Evolutionary conservation across 2,329 filamentous ascomycete species (phyloP).

Genomic region (Fusarium succisae): DNA sequence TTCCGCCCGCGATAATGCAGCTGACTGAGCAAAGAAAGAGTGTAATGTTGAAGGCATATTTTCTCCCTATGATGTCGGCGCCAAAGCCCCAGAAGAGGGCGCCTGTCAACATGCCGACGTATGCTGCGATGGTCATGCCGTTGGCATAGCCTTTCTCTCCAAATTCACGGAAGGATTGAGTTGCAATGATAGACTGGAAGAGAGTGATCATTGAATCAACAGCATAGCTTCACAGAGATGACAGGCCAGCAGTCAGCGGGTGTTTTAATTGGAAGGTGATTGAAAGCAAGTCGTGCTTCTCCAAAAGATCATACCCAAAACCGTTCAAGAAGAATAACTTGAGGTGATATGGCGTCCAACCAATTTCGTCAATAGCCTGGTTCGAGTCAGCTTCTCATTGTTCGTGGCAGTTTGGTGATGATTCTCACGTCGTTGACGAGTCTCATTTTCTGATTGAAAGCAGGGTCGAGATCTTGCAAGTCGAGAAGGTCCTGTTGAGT

Average conservation of each 20-base stretch:
- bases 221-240: neutral
- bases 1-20: conserved; percentile 1
- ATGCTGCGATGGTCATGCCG: conserved; percentile 1
- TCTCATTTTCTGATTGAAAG: conserved; percentile 67
- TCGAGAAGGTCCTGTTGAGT: neutral
- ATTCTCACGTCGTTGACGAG: conserved; percentile 69
- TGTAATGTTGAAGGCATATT: conserved; percentile 16
- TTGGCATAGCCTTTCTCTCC: conserved; percentile 6
- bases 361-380: conserved; percentile 66
- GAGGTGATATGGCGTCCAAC: conserved; percentile 67
- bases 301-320: conserved; percentile 54
- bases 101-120: conserved; percentile 3
- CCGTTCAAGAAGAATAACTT: conserved; percentile 71
- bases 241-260: neutral
- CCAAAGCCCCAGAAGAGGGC: conserved; percentile 24
- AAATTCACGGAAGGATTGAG: conserved; percentile 14
- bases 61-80: conserved; percentile 19
- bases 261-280: neutral
- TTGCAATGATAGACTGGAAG: conserved; percentile 1
- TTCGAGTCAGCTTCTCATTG: neutral
- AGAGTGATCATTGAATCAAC: conserved; percentile 20
- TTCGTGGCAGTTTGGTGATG: rapidly evolving
- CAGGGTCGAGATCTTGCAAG: neutral
- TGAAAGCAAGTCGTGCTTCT: neutral
- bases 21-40: conserved; percentile 4